Percentiles rank a stretch among this genome's conserved stretches.
Conservation (phyloP, 345 rosid species). For the Anastatica hierochuntica region DNA sequence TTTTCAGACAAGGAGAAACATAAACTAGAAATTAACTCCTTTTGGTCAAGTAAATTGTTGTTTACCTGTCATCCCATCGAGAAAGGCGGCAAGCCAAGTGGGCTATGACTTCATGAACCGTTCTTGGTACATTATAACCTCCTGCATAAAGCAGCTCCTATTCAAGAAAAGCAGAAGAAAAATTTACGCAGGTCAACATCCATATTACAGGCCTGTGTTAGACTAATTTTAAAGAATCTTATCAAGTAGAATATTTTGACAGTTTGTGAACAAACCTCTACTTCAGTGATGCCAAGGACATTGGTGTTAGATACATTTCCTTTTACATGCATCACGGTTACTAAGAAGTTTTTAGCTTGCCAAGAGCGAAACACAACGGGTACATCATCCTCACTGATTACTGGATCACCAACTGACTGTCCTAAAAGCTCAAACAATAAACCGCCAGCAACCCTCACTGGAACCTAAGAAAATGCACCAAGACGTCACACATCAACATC, state of each 20-base stretch:
- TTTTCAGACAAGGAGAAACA: not conserved
- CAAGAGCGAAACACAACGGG: slow-evolving; percentile 89
- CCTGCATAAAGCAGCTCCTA: slow-evolving; percentile 86
- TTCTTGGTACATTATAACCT: slow-evolving; percentile 70
- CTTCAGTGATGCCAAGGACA: slow-evolving; percentile 78
- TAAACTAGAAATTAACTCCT: not conserved
- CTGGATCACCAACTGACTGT: slow-evolving; percentile 94
- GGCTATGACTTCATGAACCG: slow-evolving; percentile 88
- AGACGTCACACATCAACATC: not conserved
- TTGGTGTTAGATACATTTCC: slow-evolving; percentile 47
- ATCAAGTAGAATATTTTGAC: not conserved
- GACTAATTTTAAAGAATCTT: not conserved
- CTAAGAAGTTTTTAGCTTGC: slow-evolving; percentile 88
- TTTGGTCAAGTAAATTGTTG: not conserved
- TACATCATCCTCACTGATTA: slow-evolving; percentile 79
- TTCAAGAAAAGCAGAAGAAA: slow-evolving; percentile 3
- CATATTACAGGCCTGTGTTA: not conserved
- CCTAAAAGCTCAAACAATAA: slow-evolving; percentile 93
- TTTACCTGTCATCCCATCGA: slow-evolving; percentile 98
- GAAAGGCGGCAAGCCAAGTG: slow-evolving; percentile 64
- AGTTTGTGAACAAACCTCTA: slow-evolving; percentile 52
- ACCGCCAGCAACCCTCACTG: slow-evolving; percentile 98
- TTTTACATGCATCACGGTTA: slow-evolving; percentile 78
- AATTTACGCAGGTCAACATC: not conserved
- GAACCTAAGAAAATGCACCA: slow-evolving; percentile 35